These are phyloP conservation scores for Blastobotrys indianensis DNA, from an alignment of 1,139 yeast genomes.

Conservation along the genomic window DNA sequence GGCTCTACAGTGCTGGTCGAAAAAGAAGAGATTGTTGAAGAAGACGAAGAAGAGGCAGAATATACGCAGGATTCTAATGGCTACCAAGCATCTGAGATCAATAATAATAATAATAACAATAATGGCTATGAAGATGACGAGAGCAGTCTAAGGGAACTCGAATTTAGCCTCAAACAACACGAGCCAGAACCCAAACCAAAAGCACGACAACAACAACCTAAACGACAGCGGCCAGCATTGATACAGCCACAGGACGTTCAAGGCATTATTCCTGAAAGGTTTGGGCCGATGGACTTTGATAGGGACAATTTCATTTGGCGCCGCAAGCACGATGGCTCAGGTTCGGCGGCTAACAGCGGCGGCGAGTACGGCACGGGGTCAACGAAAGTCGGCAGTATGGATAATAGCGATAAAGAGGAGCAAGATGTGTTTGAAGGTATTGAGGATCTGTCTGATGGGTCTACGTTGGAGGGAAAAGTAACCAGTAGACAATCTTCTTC, in stretches of 20 bases:
- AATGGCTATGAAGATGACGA: neutral
- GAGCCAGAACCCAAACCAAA: slow-evolving; percentile 11
- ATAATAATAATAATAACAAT: neutral
- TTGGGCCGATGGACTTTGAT: slow-evolving; percentile 24
- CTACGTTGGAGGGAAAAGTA: slow-evolving; percentile 5
- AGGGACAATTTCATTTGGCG: slow-evolving; percentile 18
- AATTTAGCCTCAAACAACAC: slow-evolving; percentile 15
- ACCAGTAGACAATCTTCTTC: neutral
- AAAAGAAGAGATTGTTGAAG: neutral
- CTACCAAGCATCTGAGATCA: slow-evolving; percentile 2
- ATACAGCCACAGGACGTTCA: slow-evolving; percentile 24
- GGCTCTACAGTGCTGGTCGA: slow-evolving; percentile 2
- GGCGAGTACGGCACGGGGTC: slow-evolving; percentile 21
- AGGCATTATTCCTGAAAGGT: slow-evolving; percentile 18
- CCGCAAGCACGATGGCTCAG: slow-evolving; percentile 37
- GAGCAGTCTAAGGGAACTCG: slow-evolving; percentile 13
- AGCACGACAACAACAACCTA: slow-evolving; percentile 1
- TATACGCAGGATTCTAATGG: slow-evolving; percentile 9
- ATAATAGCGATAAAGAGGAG: slow-evolving; percentile 12
- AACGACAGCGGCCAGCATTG: slow-evolving; percentile 17
- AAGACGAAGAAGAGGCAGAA: slow-evolving; percentile 6
- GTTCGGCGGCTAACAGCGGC: neutral
- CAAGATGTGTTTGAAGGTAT: slow-evolving; percentile 27
- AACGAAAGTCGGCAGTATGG: slow-evolving; percentile 18
- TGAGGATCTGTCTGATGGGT: slow-evolving; percentile 23